Percentiles rank a stretch among this genome's conserved stretches.
Conservation (phyloP, 192 early-diverging fungal genomes). For the Podila epigama region DNA sequence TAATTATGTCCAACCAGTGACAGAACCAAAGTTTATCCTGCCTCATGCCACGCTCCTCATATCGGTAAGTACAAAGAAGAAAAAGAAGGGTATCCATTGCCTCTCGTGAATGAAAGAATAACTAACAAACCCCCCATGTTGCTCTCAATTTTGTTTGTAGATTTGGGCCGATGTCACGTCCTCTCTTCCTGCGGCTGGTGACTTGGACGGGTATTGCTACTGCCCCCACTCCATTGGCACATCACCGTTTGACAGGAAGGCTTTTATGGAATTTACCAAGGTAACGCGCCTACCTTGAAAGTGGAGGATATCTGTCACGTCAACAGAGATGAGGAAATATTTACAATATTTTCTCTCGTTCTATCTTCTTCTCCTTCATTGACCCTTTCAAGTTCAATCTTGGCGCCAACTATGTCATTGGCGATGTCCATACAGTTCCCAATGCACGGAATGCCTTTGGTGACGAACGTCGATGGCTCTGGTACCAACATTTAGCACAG, state of each 20-base stretch:
- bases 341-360: neutral
- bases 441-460: conserved; percentile 33
- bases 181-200: conserved; percentile 15
- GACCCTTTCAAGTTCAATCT: neutral
- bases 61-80: conserved; percentile 14
- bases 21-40: conserved; percentile 19
- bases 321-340: neutral
- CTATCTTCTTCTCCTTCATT: neutral
- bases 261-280: conserved; percentile 7
- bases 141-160: neutral
- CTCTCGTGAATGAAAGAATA: neutral
- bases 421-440: conserved; percentile 11
- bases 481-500: conserved; percentile 25
- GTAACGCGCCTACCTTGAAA: neutral
- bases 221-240: conserved; percentile 27
- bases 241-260: conserved; percentile 12
- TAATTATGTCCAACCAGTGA: conserved; percentile 32
- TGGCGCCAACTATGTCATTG: conserved; percentile 27
- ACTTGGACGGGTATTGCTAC: conserved; percentile 29
- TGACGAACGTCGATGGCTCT: conserved; percentile 19
- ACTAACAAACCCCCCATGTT: neutral
- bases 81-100: too few species aligned
- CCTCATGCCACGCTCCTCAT: conserved; percentile 23
- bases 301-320: too few species aligned
- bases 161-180: conserved; percentile 27